These are phyloP conservation scores for Penstemon barbatus DNA, from an alignment of 257 asterid species.

Conservation along the genomic window DNA sequence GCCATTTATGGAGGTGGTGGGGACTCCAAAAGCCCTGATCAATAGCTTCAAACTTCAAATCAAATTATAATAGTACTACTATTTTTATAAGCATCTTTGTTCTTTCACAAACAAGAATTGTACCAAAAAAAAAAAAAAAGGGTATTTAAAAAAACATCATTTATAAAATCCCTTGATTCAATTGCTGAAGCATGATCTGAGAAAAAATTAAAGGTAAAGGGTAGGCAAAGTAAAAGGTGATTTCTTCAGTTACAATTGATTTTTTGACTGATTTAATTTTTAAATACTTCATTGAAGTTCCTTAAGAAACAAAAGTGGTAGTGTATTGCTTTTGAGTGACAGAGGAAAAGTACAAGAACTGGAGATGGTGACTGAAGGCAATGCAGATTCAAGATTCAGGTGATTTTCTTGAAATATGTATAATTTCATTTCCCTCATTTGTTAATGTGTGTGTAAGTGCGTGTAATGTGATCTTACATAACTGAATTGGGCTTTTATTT, in stretches of 20 bases:
- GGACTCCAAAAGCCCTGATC: constrained; percentile 35
- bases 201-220: background rate
- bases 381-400: constrained; percentile 35
- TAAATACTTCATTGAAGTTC: background rate
- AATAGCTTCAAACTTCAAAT: too few relatives aligned
- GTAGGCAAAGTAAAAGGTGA: constrained; percentile 26
- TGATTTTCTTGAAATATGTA: constrained; percentile 8
- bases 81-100: constrained; percentile 9
- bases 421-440: background rate
- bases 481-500: constrained; percentile 18
- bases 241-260: constrained; percentile 1
- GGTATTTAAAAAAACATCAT: background rate
- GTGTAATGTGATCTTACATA: background rate
- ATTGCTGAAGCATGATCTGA: constrained; percentile 8
- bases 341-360: background rate
- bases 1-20: constrained; percentile 36
- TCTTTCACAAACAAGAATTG: constrained; percentile 19
- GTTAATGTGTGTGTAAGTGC: background rate
- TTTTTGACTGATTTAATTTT: background rate
- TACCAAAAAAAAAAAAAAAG: constrained; percentile 21
- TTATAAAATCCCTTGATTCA: constrained; percentile 12
- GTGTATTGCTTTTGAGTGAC: background rate
- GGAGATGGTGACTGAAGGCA: constrained; percentile 36
- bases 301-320: background rate
- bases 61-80: background rate